These are phyloP conservation scores for Veloboletus limbatus DNA, from an alignment of 1,284 basidiomycete species.

Conservation along the genomic window DNA sequence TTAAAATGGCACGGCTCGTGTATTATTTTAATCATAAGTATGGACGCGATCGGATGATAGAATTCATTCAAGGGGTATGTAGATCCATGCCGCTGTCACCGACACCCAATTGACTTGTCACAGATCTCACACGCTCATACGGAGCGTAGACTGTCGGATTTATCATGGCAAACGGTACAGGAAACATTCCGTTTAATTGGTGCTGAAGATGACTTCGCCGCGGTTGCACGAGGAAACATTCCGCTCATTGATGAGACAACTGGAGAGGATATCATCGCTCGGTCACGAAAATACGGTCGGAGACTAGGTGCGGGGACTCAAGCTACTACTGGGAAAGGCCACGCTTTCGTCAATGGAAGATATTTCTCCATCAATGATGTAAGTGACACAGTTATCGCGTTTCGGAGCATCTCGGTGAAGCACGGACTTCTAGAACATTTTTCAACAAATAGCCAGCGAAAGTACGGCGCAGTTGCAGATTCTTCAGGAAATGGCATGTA, in stretches of 20 bases:
- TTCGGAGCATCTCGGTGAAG: neutral
- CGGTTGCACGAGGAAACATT: slow-evolving; percentile 39
- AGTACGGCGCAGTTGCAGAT: slow-evolving; percentile 59
- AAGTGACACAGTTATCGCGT: slow-evolving; percentile 27
- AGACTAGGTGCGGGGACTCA: slow-evolving; percentile 45
- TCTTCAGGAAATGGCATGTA: slow-evolving; percentile 66
- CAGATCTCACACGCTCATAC: slow-evolving; percentile 40
- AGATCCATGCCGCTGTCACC: neutral
- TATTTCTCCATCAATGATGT: slow-evolving; percentile 72
- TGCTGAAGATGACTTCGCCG: slow-evolving; percentile 36
- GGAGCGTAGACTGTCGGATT: slow-evolving; percentile 32
- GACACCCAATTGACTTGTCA: neutral
- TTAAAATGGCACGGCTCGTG: slow-evolving; percentile 70
- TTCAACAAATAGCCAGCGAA: slow-evolving; percentile 64
- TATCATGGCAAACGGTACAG: slow-evolving; percentile 49
- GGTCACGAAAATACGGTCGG: slow-evolving; percentile 47
- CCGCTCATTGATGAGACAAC: slow-evolving; percentile 19
- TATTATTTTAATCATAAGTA: slow-evolving; percentile 64
- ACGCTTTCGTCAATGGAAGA: slow-evolving; percentile 88
- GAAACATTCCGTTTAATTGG: slow-evolving; percentile 42
- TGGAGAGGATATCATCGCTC: slow-evolving; percentile 37
- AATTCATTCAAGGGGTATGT: slow-evolving; percentile 57
- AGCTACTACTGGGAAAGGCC: slow-evolving; percentile 41
- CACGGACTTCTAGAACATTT: slow-evolving; percentile 52
- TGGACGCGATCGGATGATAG: slow-evolving; percentile 60